A percentile compares a stretch with the other conserved stretches of the same genome.
These are phyloP conservation scores for Podila epicladia DNA, from an alignment of 192 early-diverging fungal species.

Conservation along the genomic window DNA sequence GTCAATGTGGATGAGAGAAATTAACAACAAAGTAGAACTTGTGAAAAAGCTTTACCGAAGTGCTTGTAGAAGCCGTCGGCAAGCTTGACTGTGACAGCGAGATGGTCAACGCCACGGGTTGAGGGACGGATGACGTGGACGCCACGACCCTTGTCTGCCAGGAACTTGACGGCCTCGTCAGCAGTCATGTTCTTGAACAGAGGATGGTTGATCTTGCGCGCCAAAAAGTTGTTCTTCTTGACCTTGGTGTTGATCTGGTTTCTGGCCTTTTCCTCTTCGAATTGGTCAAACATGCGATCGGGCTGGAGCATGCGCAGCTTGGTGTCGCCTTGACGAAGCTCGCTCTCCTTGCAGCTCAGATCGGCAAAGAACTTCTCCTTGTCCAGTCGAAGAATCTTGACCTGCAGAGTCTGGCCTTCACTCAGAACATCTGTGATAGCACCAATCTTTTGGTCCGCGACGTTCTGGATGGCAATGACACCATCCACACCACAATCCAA, in stretches of 20 bases:
- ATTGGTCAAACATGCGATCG: constrained; percentile 64
- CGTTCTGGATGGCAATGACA: constrained; percentile 73
- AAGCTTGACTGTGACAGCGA: constrained; percentile 95
- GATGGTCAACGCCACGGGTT: constrained; percentile 85
- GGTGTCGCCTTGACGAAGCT: constrained; percentile 58
- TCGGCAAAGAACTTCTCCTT: constrained; percentile 80
- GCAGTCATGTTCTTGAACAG: constrained; percentile 80
- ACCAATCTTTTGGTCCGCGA: constrained; percentile 65
- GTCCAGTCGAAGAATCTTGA: constrained; percentile 84
- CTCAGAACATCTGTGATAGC: constrained; percentile 67
- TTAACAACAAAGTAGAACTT: not conserved
- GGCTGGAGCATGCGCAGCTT: constrained; percentile 60
- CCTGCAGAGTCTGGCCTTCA: constrained; percentile 77
- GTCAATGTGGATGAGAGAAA: not conserved
- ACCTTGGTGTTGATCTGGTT: constrained; percentile 43
- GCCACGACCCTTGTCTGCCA: constrained; percentile 74
- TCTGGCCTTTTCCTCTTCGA: constrained; percentile 38
- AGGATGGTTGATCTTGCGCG: constrained; percentile 84
- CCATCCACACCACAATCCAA: constrained; percentile 88
- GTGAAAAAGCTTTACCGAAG: constrained; percentile 61
- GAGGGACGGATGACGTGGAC: constrained; percentile 91
- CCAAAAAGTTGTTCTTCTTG: constrained; percentile 28
- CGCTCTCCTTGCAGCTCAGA: constrained; percentile 72
- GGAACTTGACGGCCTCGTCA: constrained; percentile 77
- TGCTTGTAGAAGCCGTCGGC: constrained; percentile 89